A percentile compares a stretch with the other conserved stretches of the same genome.
phyloP scores from a whole-genome alignment of 2,329 filamentous ascomycete species.

The Coleophoma cylindrospora region DNA sequence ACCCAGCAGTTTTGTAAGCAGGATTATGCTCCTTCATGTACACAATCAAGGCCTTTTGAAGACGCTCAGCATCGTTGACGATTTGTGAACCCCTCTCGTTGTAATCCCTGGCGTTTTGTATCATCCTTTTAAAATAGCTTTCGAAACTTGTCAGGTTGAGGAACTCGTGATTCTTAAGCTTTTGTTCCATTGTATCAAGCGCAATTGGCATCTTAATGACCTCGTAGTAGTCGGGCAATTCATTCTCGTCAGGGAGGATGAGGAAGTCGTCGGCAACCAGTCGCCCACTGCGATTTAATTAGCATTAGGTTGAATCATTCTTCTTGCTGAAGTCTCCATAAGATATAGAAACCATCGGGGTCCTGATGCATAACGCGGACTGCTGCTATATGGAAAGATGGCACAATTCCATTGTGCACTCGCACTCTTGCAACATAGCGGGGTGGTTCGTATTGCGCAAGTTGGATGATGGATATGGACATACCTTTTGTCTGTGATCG shows the following conservation, averaged over 20 bases:
- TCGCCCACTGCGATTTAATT: slow-evolving; percentile 50
- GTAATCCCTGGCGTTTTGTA: slow-evolving; percentile 81
- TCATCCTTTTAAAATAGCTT: slow-evolving; percentile 82
- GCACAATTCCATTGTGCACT: too few relatives aligned
- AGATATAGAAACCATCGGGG: neutral
- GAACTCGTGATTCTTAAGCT: slow-evolving; percentile 66
- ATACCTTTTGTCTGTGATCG: slow-evolving; percentile 78
- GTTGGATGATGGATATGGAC: slow-evolving; percentile 22
- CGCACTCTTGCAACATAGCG: slow-evolving; percentile 4
- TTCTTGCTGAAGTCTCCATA: too few relatives aligned
- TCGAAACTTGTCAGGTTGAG: slow-evolving; percentile 68
- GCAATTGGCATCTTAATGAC: slow-evolving; percentile 75
- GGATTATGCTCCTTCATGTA: slow-evolving; percentile 86
- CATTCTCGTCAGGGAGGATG: slow-evolving; percentile 57
- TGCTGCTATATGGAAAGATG: too few relatives aligned
- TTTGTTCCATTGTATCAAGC: slow-evolving; percentile 69
- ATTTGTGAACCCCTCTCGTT: slow-evolving; percentile 68
- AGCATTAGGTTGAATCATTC: neutral
- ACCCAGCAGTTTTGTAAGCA: slow-evolving; percentile 64
- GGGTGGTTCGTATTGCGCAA: slow-evolving; percentile 6
- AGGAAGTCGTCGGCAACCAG: slow-evolving; percentile 73
- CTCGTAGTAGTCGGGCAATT: slow-evolving; percentile 72
- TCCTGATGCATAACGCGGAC: neutral
- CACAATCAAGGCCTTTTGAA: slow-evolving; percentile 81
- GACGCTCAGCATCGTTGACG: slow-evolving; percentile 80